Conservation (phyloP, 1,284 basidiomycete species). For the Cryptococcus sp. region DNA sequence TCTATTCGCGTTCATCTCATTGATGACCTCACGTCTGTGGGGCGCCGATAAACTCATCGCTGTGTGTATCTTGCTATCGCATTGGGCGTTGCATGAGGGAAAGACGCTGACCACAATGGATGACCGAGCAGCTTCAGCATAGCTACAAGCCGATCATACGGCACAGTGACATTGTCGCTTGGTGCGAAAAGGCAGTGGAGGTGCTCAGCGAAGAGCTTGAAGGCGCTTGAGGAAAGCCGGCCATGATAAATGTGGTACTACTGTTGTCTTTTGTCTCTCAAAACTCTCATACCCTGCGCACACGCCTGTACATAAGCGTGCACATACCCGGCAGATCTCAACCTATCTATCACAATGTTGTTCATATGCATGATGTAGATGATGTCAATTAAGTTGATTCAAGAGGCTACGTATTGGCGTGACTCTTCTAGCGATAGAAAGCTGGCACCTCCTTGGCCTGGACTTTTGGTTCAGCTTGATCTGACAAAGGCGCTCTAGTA, state of each 20-base stretch:
- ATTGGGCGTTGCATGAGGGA: not conserved
- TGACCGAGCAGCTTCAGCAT: slow-evolving; percentile 33
- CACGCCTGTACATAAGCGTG: not conserved
- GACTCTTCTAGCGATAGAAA: not conserved
- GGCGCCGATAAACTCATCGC: slow-evolving; percentile 83
- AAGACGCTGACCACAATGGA: not conserved
- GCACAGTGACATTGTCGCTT: slow-evolving; percentile 66
- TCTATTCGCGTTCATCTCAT: slow-evolving; percentile 79
- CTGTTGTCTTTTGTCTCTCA: not conserved
- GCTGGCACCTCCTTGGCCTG: not conserved
- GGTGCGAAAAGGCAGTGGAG: slow-evolving; percentile 50
- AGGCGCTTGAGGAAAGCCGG: not conserved
- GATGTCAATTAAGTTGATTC: too few relatives aligned
- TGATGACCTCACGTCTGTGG: slow-evolving; percentile 86
- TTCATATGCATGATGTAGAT: not conserved
- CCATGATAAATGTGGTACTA: not conserved
- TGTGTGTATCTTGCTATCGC: slow-evolving; percentile 55
- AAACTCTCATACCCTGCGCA: not conserved
- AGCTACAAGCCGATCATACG: slow-evolving; percentile 35
- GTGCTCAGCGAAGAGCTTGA: slow-evolving; percentile 8
- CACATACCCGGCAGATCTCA: too few relatives aligned
- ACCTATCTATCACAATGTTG: not conserved
- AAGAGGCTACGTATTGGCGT: not conserved
- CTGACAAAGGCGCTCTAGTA: slow-evolving; percentile 16
- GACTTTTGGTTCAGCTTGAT: not conserved